Evolutionary conservation across 805 yeast species (phyloP), one percentile per base, ranked within the genome.

Genomic region (Monosporozyma aerobia): DNA sequence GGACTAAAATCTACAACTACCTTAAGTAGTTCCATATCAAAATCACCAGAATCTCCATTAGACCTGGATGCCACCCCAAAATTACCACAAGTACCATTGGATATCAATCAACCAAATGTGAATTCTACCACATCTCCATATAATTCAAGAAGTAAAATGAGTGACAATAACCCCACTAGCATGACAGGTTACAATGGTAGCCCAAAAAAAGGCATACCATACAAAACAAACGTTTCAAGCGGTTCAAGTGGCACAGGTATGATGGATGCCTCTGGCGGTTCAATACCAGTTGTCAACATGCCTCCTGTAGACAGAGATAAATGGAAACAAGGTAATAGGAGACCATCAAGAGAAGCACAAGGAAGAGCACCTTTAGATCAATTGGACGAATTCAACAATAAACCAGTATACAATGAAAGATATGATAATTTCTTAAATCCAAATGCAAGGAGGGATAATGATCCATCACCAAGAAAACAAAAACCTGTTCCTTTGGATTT

Each of bases 401-500:
- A 13, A 19, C 16, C 16, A 43, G 30, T 4, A 5, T 19, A 43
- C 25, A 22, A 43, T 13, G 45, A 43, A 5, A 4, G 45, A 14
- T 43, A 43, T 43, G 29, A 23, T 10, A 43, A 43, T 43, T 43
- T 43, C 45, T 43, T 43, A 43, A 43, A 22, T 22, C 29, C 29
- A 19, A 43, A 43, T 23, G 16, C 45, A 10, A 23, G n/a, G 16
- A 23, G 30, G 11, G 25, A 8, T 40, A 40, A 40, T 16, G 44
- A 43, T 23, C 45, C 37, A 23, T 48, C 47, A 19, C 37, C 43
- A 44, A 39, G 52, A 16, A 33, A 41, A 27, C 14, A 9, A 32
- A 43, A 47, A 30, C 29, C 39, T 44, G 32, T 53, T 45, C 50
- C 50, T 33, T 47, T 56, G 37, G 48, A 54, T 32, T 49, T 54